Evolutionary conservation across 129 eudicot species (phyloP), one percentile per base, ranked within the genome.

Genomic region (Calendula officinalis): DNA sequence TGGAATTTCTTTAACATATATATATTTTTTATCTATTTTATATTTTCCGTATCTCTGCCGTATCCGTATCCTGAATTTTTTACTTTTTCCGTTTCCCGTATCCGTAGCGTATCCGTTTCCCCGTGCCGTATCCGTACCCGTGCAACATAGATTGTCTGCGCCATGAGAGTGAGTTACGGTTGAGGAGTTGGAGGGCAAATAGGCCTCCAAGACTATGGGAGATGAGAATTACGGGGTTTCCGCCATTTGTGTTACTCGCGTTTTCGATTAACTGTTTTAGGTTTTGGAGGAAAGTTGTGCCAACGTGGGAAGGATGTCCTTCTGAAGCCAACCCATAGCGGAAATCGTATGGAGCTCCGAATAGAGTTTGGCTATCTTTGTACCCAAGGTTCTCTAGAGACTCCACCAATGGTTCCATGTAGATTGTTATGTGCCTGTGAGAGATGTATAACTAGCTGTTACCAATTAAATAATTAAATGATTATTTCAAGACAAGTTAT

Each of bases 331-430:
- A 42, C 7, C 91, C 98, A 12, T 91, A 91, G 0, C 96, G 90
- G 32, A 91, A 91, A 73, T 91, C 98, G 7, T 91, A 91, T 1
- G 98, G 98, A 6, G 96, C 96, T 58, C 98, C 98, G 42, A 80
- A 88, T 14, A 91, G 83, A 69, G 76, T 83, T 45, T 77, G 6
- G 4, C 80, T 70, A 6, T 77, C 84, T 4, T 42, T 42, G 65
- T 91, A 91, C 38, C 98, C 98, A 32, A 88, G 66, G 47, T 75
- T 9, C 50, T 91, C 82, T 10, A 91, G 56, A 37, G 91, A 73
- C 58, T 66, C 64, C 46, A 83, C 91, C 37, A 91, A 71, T 37
- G 88, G 77, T 72, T 78, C 95, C 98, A 91, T 85, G 75, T 91
- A 88, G 36, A 74, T 43, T 15, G 96, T 74, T 27, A 88, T 77